Percentiles rank a stretch among this genome's conserved stretches.
These are phyloP conservation scores for Penicillium corylophilum DNA, from an alignment of 2,329 filamentous ascomycete species.

Conservation along the genomic window DNA sequence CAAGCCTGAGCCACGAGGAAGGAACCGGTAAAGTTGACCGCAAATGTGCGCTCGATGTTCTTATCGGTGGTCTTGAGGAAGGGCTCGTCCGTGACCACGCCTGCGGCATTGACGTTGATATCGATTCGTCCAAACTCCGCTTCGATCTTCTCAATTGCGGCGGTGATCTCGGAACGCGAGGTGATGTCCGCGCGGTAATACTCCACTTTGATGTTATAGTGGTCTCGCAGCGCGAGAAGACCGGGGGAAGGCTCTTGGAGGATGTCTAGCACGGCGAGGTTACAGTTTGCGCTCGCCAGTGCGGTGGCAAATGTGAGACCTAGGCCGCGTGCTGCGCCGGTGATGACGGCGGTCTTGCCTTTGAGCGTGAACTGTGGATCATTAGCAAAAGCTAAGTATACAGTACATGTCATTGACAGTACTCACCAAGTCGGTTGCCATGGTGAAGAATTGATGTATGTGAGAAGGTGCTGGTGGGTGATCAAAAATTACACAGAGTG, in stretches of 20 bases:
- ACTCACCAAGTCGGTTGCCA: slow-evolving; percentile 4
- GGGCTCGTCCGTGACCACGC: slow-evolving; percentile 26
- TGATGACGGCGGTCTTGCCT: slow-evolving; percentile 23
- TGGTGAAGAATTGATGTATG: neutral
- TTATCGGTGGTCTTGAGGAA: slow-evolving; percentile 25
- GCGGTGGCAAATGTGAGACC: slow-evolving; percentile 23
- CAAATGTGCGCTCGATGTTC: slow-evolving; percentile 20
- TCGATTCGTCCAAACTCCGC: slow-evolving; percentile 4
- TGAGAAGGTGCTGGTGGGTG: neutral
- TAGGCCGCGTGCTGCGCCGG: slow-evolving; percentile 23
- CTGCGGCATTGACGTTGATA: slow-evolving; percentile 26
- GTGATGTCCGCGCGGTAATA: slow-evolving; percentile 1
- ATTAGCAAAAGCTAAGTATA: slow-evolving; percentile 6
- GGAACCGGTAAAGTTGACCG: slow-evolving; percentile 21
- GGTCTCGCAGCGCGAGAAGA: neutral
- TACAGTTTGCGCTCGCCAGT: slow-evolving; percentile 13
- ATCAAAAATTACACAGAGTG: neutral
- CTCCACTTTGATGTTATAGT: slow-evolving; percentile 3
- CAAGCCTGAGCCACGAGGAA: slow-evolving; percentile 31
- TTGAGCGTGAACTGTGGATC: slow-evolving; percentile 12
- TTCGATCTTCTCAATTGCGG: slow-evolving; percentile 6
- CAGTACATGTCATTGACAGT: neutral
- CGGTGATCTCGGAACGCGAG: neutral
- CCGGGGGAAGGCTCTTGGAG: neutral
- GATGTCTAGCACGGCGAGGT: slow-evolving; percentile 6